Evolutionary conservation across 306 rosid genomes (phyloP), one percentile per base, ranked within the genome.

Genomic region (Inga oerstediana): DNA sequence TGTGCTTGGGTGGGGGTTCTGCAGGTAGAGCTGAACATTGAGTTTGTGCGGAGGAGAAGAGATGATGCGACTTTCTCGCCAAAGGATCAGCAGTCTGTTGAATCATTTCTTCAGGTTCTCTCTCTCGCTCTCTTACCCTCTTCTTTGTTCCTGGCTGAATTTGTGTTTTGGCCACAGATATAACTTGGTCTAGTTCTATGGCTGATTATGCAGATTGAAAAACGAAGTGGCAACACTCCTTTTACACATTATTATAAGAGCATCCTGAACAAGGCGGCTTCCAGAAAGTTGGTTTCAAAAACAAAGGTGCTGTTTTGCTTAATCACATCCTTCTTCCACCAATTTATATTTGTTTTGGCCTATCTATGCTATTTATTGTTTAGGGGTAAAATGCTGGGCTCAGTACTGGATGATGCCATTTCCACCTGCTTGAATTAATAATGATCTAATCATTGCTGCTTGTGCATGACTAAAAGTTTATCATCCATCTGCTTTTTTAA

Each of bases 1-100:
- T 24, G 34, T 48, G 45, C 24, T 71, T 43, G 54, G 43, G 43
- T 39, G 43, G 43, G 43, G 43, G 75, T 77, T 84, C 70, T 82
- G 71, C 88, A 96, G 98, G 99, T 91, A 82, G 98, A 92, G 93
- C 86, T 85, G 84, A 96, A 96, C 80, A 64, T 91, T 67, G 90
- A 88, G 77, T 92, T 89, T 65, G 90, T 96, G 84, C 86, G 78
- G 88, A 96, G 87, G 89, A 96, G 86, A 87, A 89, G 99, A 88
- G 93, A 94, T 45, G 97, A 94, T 64, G 91, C 69, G 80, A 78
- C 96, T 62, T 94, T 94, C 89, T 94, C 97, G 51, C 99, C 99
- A 0, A 92, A 88, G 58, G 98, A 96, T 86, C 93, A 85, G 74
- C 94, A 88, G 86, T 88, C 89, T 46, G 92, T 88, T 30, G 98